Percentiles rank a stretch among this genome's conserved stretches.
Conservation (phyloP, 1,284 basidiomycete genomes). For the Calocybe gambosa region DNA sequence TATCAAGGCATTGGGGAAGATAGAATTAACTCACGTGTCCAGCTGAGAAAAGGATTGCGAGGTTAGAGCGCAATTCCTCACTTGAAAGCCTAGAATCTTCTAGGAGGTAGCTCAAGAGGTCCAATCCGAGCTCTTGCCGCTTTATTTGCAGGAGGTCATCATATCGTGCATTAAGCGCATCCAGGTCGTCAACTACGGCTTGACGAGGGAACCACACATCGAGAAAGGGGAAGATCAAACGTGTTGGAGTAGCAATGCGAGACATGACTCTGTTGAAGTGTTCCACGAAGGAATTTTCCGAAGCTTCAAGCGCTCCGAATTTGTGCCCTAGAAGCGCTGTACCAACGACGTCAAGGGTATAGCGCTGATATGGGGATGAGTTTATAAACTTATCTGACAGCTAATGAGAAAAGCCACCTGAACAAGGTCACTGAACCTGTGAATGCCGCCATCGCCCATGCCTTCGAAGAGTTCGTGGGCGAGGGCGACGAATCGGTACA, state of each 20-base stretch:
- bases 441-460: slow-evolving; percentile 16
- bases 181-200: slow-evolving; percentile 17
- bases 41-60: slow-evolving; percentile 22
- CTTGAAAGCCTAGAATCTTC: slow-evolving; percentile 18
- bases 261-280: slow-evolving; percentile 22
- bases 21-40: slow-evolving; percentile 16
- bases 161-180: slow-evolving; percentile 18
- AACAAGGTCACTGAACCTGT: slow-evolving; percentile 19
- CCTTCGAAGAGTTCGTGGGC: slow-evolving; percentile 17
- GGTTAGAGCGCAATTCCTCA: slow-evolving; percentile 20
- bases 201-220: slow-evolving; percentile 20
- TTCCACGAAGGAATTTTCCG: slow-evolving; percentile 20
- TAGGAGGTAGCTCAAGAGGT: slow-evolving; percentile 20
- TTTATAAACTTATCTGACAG: not conserved
- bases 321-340: slow-evolving; percentile 20
- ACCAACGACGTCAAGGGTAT: slow-evolving; percentile 19
- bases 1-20: not conserved
- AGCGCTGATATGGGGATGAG: slow-evolving; percentile 11
- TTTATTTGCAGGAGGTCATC: slow-evolving; percentile 17
- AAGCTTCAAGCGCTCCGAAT: slow-evolving; percentile 18
- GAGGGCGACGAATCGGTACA: slow-evolving; percentile 19
- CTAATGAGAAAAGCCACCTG: slow-evolving; percentile 15
- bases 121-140: slow-evolving; percentile 17
- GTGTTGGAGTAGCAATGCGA: slow-evolving; percentile 19
- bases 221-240: slow-evolving; percentile 22